Evolutionary conservation across 768 basidiomycete species (phyloP).

Genomic region (Tricholoma hemisulphureum): DNA sequence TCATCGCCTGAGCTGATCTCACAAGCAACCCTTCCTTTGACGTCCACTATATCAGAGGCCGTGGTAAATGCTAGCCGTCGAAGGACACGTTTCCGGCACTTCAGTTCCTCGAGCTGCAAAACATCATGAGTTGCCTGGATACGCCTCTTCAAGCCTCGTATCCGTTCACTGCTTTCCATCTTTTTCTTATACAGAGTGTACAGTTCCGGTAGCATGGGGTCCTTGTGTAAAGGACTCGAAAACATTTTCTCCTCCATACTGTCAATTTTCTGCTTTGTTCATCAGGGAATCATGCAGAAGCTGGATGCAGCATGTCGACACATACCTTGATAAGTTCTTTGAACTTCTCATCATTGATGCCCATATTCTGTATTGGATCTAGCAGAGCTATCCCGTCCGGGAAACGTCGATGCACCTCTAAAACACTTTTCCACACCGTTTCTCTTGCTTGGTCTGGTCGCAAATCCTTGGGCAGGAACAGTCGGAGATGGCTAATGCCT

Average conservation of each 20-base stretch:
- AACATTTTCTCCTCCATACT: slow-evolving; percentile 85
- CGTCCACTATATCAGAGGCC: slow-evolving; percentile 88
- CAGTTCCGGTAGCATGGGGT: slow-evolving; percentile 73
- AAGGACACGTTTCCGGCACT: slow-evolving; percentile 90
- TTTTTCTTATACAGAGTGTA: slow-evolving; percentile 82
- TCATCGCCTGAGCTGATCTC: slow-evolving; percentile 99
- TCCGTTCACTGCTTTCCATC: slow-evolving; percentile 62
- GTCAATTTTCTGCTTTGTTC: slow-evolving; percentile 75
- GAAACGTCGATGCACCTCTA: slow-evolving; percentile 89
- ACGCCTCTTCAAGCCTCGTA: slow-evolving; percentile 78
- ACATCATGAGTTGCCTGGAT: slow-evolving; percentile 91
- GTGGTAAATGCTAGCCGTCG: slow-evolving; percentile 90
- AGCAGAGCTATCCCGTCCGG: slow-evolving; percentile 83
- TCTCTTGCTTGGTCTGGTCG: slow-evolving; percentile 73
- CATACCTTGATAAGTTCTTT: slow-evolving; percentile 76
- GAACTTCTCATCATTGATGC: slow-evolving; percentile 93
- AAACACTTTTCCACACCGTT: slow-evolving; percentile 84
- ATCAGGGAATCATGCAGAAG: background rate
- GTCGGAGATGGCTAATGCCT: slow-evolving; percentile 80
- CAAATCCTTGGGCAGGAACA: slow-evolving; percentile 88
- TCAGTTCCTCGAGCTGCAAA: slow-evolving; percentile 94
- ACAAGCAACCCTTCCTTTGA: slow-evolving; percentile 97
- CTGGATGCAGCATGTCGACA: background rate
- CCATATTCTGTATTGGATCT: slow-evolving; percentile 94
- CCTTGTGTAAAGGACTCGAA: slow-evolving; percentile 73